These are phyloP conservation scores for Leishmania aethiopica DNA, from an alignment of 208 protist species.

Conservation along the genomic window DNA sequence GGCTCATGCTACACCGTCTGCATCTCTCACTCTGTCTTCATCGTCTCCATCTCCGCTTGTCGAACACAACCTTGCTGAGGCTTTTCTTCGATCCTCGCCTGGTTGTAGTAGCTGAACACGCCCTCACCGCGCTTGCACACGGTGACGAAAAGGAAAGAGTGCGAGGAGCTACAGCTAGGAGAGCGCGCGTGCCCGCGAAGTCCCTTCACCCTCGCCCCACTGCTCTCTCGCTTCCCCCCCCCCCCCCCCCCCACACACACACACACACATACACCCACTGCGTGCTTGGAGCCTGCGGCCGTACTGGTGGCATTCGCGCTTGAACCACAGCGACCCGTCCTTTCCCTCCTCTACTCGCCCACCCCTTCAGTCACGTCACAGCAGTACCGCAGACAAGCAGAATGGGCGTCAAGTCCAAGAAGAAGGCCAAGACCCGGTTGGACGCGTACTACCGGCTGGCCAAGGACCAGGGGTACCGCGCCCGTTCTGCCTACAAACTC, in stretches of 20 bases:
- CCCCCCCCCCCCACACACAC: background rate
- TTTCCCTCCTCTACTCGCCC: background rate
- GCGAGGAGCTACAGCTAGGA: background rate
- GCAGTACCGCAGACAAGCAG: background rate
- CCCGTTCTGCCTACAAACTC: conserved; percentile 99
- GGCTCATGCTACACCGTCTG: background rate
- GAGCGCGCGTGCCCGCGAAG: background rate
- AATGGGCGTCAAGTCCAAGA: conserved; percentile 92
- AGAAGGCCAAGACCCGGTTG: conserved; percentile 92
- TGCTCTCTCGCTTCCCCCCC: background rate
- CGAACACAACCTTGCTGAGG: background rate
- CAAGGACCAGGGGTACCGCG: conserved; percentile 98
- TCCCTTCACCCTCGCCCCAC: background rate
- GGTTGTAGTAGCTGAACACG: background rate
- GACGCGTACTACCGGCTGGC: conserved; percentile 98
- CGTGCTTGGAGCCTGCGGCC: background rate
- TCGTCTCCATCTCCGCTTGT: background rate
- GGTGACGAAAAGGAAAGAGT: background rate
- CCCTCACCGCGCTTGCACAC: background rate
- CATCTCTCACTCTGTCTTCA: background rate
- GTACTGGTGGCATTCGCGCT: background rate
- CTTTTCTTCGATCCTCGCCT: background rate
- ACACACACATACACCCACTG: background rate
- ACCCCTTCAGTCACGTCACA: background rate
- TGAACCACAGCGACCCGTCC: background rate